Evolutionary conservation across 2,329 filamentous ascomycete species (phyloP), one percentile per base, ranked within the genome.

Genomic region (Malbranchea zuffiana): DNA sequence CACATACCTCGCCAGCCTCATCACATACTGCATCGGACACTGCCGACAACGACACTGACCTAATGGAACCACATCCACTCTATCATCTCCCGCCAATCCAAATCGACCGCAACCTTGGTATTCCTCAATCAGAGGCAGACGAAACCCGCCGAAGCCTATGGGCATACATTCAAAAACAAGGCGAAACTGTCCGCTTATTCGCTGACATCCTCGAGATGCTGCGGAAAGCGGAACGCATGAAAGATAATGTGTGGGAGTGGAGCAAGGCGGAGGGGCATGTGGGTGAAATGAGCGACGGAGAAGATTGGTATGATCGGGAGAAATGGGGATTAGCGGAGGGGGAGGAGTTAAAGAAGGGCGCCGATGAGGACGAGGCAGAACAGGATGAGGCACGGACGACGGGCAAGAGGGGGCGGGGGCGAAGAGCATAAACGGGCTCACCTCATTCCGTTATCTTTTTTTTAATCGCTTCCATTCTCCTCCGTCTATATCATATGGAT

Each of bases 301-400:
- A 80, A 56, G 75, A 80, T 48, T 80, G 75, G 75, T 75, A 76
- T 45, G 75, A 80, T 48, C 61, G 65, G 13, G 70, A 74, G 38
- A 70, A 74, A 47, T 78, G 72, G 74, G 67, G 66, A 0, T 53
- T 79, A n/a, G 51, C 47, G 3, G 59, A 62, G 23, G 68, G 69
- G 1, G 69, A 72, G 28, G 68, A 71, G 40, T 52, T 78, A 35
- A 68, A 70, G 44, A 78, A 78, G 50, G 75, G 75, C 0, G 70
- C 71, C 25, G 70, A 74, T 39, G 66, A 69, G 39, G 75, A 78
- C 47, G 75, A 78, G 44, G 72, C 74, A 41, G 43, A 40, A 63
- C 62, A 27, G 56, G 59, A 62, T 37, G 61, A 63, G 32, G 55
- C 50, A 32, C 53, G 59, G 25, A 52, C 59, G 17, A 57, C 56